Conservation (phyloP, 495 filamentous ascomycete species). For the Penicillium macrosclerotiorum region DNA sequence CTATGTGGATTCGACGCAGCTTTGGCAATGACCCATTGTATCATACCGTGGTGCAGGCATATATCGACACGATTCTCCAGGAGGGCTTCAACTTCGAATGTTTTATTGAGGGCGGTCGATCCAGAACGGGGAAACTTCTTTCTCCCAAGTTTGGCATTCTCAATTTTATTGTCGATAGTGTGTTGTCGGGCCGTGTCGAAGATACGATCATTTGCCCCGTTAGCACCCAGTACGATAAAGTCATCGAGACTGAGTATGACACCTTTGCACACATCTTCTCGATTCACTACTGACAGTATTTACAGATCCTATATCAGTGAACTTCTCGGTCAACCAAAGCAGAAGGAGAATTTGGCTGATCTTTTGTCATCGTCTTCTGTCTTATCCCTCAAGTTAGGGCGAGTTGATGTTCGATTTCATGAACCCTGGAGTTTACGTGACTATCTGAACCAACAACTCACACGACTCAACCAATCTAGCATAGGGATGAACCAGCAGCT, state of each 20-base stretch:
- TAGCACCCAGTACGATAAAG: slow-evolving; percentile 97
- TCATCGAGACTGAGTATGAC: slow-evolving; percentile 86
- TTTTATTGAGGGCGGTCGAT: slow-evolving; percentile 93
- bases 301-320: slow-evolving; percentile 82
- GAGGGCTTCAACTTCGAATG: slow-evolving; percentile 94
- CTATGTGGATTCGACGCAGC: slow-evolving; percentile 92
- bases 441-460: slow-evolving; percentile 74
- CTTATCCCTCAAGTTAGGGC: slow-evolving; percentile 79
- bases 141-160: slow-evolving; percentile 96
- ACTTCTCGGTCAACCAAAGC: slow-evolving; percentile 88
- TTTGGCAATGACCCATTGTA: slow-evolving; percentile 94
- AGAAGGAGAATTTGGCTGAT: slow-evolving; percentile 86
- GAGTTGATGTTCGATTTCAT: slow-evolving; percentile 94
- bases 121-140: slow-evolving; percentile 88
- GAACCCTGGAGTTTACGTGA: slow-evolving; percentile 86
- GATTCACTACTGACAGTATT: slow-evolving; percentile 10
- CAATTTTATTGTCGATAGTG: slow-evolving; percentile 84
- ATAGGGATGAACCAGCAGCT: slow-evolving; percentile 36
- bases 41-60: slow-evolving; percentile 85
- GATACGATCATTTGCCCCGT: slow-evolving; percentile 94
- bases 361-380: slow-evolving; percentile 88
- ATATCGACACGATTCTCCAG: slow-evolving; percentile 89
- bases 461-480: slow-evolving; percentile 37
- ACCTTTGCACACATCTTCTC: background rate
- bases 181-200: slow-evolving; percentile 82